Percentiles rank a stretch among this genome's conserved stretches.
phyloP scores from a whole-genome alignment of 768 basidiomycete species.

The Collybia sordida region DNA sequence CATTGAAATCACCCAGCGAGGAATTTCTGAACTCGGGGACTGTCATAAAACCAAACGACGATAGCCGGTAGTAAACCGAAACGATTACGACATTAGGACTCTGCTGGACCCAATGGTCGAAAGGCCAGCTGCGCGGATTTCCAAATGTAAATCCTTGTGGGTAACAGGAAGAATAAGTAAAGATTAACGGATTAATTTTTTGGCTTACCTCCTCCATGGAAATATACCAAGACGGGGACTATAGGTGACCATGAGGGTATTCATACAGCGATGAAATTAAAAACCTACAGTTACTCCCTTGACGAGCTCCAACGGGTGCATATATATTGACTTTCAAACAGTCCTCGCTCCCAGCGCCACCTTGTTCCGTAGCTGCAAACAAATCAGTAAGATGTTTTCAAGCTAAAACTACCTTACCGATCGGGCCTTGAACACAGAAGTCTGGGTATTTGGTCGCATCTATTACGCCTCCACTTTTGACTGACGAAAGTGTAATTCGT shows the following conservation, averaged over 20 bases:
- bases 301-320: slow-evolving; percentile 46
- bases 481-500: slow-evolving; percentile 31
- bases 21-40: slow-evolving; percentile 48
- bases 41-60: slow-evolving; percentile 62
- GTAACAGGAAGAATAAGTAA: neutral
- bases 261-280: neutral
- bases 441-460: slow-evolving; percentile 54
- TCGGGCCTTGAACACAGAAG: slow-evolving; percentile 61
- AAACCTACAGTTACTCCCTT: slow-evolving; percentile 45
- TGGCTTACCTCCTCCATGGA: slow-evolving; percentile 46
- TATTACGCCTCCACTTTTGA: slow-evolving; percentile 35
- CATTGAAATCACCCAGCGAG: slow-evolving; percentile 15
- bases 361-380: slow-evolving; percentile 47
- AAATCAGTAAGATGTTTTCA: no score
- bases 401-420: slow-evolving; percentile 20
- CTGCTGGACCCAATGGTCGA: slow-evolving; percentile 64
- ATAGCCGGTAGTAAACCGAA: slow-evolving; percentile 65
- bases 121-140: slow-evolving; percentile 66
- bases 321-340: slow-evolving; percentile 69
- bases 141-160: slow-evolving; percentile 53
- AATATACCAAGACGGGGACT: slow-evolving; percentile 50
- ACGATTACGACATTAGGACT: slow-evolving; percentile 62
- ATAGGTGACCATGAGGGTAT: neutral
- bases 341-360: slow-evolving; percentile 67
- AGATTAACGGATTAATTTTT: neutral